These are phyloP conservation scores for Apium graveolens DNA, from an alignment of 129 eudicot genomes.

Conservation along the genomic window DNA sequence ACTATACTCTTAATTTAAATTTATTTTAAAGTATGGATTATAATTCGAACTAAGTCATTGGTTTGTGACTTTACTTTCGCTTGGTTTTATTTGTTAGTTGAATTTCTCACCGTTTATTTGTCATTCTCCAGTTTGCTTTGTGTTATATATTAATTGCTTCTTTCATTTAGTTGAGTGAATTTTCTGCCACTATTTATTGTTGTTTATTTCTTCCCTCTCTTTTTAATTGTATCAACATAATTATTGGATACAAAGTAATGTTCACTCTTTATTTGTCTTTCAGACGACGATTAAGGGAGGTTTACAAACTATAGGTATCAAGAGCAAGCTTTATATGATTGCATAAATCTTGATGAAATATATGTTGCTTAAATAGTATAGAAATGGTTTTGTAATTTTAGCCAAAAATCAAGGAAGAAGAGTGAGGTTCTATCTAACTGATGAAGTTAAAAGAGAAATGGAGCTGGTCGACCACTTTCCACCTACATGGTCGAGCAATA, in stretches of 20 bases:
- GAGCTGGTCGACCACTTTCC: neutral
- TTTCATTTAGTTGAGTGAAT: no score
- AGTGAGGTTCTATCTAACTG: neutral
- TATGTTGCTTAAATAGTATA: neutral
- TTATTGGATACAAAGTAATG: neutral
- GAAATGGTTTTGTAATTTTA: neutral
- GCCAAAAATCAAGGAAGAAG: neutral
- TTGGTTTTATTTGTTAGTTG: no score
- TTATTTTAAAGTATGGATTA: no score
- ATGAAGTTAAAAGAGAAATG: neutral
- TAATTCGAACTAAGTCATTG: no score
- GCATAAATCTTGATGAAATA: slow-evolving; percentile 2
- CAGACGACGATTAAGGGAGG: neutral
- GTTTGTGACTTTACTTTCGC: no score
- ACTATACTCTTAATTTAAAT: no score
- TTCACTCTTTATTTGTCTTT: neutral
- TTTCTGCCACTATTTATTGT: no score
- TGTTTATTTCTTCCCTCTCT: neutral
- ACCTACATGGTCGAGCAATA: neutral
- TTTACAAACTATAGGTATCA: slow-evolving; percentile 37
- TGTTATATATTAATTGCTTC: no score
- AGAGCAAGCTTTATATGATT: slow-evolving; percentile 72
- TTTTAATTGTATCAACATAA: neutral
- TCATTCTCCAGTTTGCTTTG: no score
- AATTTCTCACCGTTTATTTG: no score